Evolutionary conservation across 2,329 filamentous ascomycete genomes (phyloP).

Genomic region (Coniella vitis): DNA sequence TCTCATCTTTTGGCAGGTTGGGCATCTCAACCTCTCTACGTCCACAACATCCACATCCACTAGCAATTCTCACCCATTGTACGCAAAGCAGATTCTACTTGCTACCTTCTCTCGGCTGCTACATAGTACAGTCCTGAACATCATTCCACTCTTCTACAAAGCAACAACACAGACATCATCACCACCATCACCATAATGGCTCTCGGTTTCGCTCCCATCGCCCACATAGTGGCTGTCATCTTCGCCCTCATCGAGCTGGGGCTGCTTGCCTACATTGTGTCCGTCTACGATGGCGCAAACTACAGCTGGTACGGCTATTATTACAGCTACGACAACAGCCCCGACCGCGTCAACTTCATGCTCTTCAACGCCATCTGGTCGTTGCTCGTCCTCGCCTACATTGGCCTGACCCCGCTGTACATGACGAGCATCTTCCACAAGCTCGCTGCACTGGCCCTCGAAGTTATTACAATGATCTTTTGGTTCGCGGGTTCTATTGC

Average conservation of each 20-base stretch:
- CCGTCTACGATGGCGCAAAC: conserved; percentile 33
- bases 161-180: no score
- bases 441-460: conserved; percentile 58
- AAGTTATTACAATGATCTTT: conserved; percentile 72
- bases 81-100: no score
- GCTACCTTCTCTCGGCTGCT: no score
- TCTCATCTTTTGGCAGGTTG: no score
- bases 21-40: no score
- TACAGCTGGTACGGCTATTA: conserved; percentile 18
- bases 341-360: conserved; percentile 64
- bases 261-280: conserved; percentile 61
- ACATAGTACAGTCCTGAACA: no score
- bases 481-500: conserved; percentile 87
- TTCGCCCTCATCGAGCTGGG: conserved; percentile 71
- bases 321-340: conserved; percentile 26
- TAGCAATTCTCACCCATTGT: no score
- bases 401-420: conserved; percentile 60
- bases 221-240: conserved; percentile 60
- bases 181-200: conserved; percentile 35
- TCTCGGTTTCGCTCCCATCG: conserved; percentile 49
- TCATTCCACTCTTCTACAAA: no score
- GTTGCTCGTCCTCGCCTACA: conserved; percentile 61
- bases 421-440: conserved; percentile 55
- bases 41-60: no score
- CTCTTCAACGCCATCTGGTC: conserved; percentile 77